Evolutionary conservation across 441 rosid species (phyloP), one percentile per base, ranked within the genome.

Genomic region (Gossypium trilobum): DNA sequence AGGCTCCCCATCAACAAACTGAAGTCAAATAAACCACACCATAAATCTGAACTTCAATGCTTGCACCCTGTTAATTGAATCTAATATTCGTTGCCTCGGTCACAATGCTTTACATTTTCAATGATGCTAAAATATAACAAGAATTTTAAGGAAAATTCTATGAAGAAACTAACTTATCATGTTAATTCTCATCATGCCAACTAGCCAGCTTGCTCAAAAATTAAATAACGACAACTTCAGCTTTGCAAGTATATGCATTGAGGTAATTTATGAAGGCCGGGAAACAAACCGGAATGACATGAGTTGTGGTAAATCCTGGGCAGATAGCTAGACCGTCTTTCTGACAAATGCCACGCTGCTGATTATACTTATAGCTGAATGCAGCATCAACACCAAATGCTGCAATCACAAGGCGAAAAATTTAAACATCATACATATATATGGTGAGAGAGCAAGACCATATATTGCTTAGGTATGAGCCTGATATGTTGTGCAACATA

Each of bases 301-400:
- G 97, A 68, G 87, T 88, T 65, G 97, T 88, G 65, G 86, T 86
- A 82, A 87, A 93, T 51, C 98, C 96, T 1, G 96, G 92, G 78
- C 91, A 88, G 69, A 93, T 51, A 72, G 89, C 97, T 77, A 91
- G 86, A 67, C 98, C 93, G 71, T 93, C 97, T 78, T 83, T 82
- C 64, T 80, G 77, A 82, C 97, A 93, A 74, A 87, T 66, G 56
- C 93, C 96, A 74, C 78, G 88, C 72, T 79, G 89, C 78, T 88
- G 97, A 78, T 93, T 93, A 77, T 90, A 88, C 79, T 87, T 89
- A 60, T 91, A 93, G 86, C 98, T 91, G 85, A 91, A 93, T 75
- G 90, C 97, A 79, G 96, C 92, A 84, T 93, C 98, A 44, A 91
- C 95, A 57, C 98, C 96, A 79, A 91, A 93, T n/a, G 96, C 96